A percentile compares a stretch with the other conserved stretches of the same genome.
Evolutionary conservation across 306 rosid species (phyloP).

Genomic region (Acacia melanoxylon): DNA sequence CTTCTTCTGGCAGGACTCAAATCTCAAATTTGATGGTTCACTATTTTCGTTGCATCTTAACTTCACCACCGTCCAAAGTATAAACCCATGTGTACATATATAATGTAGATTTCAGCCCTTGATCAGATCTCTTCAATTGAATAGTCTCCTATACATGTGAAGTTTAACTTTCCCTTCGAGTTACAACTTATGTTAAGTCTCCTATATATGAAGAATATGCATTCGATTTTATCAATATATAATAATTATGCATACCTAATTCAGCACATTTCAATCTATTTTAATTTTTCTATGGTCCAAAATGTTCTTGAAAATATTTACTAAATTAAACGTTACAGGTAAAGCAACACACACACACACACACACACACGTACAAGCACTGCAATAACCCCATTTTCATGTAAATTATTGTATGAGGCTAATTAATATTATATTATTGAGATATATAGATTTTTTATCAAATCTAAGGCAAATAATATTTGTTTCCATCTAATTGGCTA

Average conservation of each 20-base stretch:
- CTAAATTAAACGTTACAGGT: background rate
- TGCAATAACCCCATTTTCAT: too few species aligned
- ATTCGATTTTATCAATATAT: background rate
- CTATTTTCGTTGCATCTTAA: background rate
- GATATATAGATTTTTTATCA: too few species aligned
- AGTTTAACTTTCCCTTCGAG: background rate
- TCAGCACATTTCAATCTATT: background rate
- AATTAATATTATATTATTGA: too few species aligned
- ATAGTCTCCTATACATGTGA: background rate
- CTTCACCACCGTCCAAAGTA: background rate
- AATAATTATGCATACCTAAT: background rate
- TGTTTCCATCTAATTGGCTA: too few species aligned
- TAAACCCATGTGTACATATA: too few species aligned
- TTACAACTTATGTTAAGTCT: background rate
- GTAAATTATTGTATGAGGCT: too few species aligned
- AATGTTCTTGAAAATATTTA: background rate
- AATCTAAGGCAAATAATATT: too few species aligned
- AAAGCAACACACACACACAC: background rate
- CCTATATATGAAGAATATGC: background rate
- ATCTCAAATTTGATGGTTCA: constrained; percentile 14
- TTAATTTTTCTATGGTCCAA: background rate
- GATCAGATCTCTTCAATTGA: background rate
- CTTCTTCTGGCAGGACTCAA: background rate
- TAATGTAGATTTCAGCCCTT: background rate
- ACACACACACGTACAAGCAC: too few species aligned